Conservation (phyloP, 2,329 filamentous ascomycete genomes). For the Fusarium sp. region DNA sequence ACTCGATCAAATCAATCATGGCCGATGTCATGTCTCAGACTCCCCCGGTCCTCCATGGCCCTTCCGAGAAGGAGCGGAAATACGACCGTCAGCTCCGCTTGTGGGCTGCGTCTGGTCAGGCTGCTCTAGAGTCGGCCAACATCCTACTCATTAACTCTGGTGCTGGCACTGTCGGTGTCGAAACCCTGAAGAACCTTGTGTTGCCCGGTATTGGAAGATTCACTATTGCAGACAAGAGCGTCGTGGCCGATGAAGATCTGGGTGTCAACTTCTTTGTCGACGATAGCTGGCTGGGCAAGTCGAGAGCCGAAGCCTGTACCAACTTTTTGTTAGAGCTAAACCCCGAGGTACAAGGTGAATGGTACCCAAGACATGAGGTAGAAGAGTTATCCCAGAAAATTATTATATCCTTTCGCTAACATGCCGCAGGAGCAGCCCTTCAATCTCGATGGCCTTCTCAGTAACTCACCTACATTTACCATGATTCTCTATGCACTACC, state of each 20-base stretch:
- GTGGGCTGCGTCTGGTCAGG: constrained; percentile 93
- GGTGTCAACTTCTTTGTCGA: constrained; percentile 98
- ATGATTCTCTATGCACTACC: constrained; percentile 67
- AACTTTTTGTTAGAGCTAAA: constrained; percentile 88
- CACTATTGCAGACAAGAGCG: constrained; percentile 84
- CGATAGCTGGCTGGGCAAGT: constrained; percentile 78
- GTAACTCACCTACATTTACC: constrained; percentile 58
- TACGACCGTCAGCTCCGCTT: constrained; percentile 96
- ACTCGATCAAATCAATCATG: constrained; percentile 38
- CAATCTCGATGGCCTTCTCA: constrained; percentile 57
- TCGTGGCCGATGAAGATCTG: constrained; percentile 83
- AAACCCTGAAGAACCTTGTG: constrained; percentile 97
- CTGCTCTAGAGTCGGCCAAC: constrained; percentile 88
- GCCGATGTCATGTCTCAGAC: constrained; percentile 48
- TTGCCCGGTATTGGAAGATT: constrained; percentile 92
- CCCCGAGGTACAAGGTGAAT: constrained; percentile 86
- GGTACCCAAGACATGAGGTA: constrained; percentile 62
- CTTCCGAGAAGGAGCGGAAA: constrained; percentile 74
- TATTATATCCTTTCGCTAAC: constrained; percentile 6
- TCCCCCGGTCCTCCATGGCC: constrained; percentile 57
- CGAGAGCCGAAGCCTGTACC: constrained; percentile 81
- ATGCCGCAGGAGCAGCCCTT: constrained; percentile 44
- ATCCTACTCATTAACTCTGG: constrained; percentile 92
- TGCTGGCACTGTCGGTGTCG: constrained; percentile 86
- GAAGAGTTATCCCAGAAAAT: neutral